phyloP scores from a whole-genome alignment of 352 stramenopile species.

The Hyaloperonospora arabidopsidis region DNA sequence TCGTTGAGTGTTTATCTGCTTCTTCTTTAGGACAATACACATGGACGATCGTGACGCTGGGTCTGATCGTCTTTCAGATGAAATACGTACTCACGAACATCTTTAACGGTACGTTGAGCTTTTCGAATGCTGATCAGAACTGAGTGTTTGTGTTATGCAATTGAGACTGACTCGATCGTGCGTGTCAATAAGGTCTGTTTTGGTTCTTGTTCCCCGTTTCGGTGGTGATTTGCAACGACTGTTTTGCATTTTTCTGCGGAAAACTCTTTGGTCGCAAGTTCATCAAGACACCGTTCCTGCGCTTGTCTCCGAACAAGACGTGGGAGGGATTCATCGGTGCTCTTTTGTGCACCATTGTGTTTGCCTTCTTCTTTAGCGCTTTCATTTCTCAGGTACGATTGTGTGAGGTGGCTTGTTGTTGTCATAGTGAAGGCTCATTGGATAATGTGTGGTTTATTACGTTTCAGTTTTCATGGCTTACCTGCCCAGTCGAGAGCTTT shows the following conservation, averaged over 20 bases:
- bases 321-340: conserved; percentile 98
- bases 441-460: conserved; percentile 1
- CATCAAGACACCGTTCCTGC: conserved; percentile 86
- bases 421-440: conserved; percentile 5
- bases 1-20: background rate
- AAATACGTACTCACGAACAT: conserved; percentile 96
- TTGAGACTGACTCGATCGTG: conserved; percentile 4
- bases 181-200: conserved; percentile 66
- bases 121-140: no score
- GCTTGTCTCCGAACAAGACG: conserved; percentile 98
- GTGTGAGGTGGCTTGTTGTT: background rate
- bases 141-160: background rate
- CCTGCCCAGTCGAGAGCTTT: conserved; percentile 84
- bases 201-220: conserved; percentile 93
- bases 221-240: conserved; percentile 93
- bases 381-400: conserved; percentile 72
- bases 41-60: conserved; percentile 94
- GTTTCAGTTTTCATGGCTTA: conserved; percentile 88
- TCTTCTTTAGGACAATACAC: conserved; percentile 83
- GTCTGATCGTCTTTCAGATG: conserved; percentile 93
- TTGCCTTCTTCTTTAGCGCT: conserved; percentile 88
- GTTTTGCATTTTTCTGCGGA: conserved; percentile 91
- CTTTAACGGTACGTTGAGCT: conserved; percentile 71
- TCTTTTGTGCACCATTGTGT: conserved; percentile 92
- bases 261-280: conserved; percentile 86